Conservation (phyloP, 768 basidiomycete species). For the Lactarius tabidus region DNA sequence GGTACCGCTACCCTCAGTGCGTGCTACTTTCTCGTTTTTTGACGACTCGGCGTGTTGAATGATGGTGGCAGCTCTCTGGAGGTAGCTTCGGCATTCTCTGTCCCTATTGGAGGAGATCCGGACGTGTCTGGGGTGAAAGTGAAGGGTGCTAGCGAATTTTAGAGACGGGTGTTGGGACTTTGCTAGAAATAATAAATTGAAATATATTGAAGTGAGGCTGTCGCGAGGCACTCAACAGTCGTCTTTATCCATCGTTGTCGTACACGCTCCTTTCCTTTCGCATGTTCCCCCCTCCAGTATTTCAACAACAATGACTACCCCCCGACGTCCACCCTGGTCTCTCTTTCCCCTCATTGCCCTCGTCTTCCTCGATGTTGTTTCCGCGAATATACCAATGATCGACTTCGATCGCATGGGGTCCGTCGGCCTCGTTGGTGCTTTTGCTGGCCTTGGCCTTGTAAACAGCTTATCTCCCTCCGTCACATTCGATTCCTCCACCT, state of each 20-base stretch:
- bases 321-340: conserved; percentile 25
- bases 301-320: conserved; percentile 11
- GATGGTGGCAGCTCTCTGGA: conserved; percentile 11
- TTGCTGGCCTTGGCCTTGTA: conserved; percentile 81
- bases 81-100: conserved; percentile 18
- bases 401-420: conserved; percentile 85
- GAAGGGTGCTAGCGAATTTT: conserved; percentile 19
- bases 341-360: conserved; percentile 28
- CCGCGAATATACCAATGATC: conserved; percentile 38
- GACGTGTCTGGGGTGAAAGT: conserved; percentile 23
- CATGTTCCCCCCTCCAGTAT: conserved; percentile 11
- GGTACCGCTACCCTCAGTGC: conserved; percentile 74
- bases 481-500: conserved; percentile 64
- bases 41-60: neutral
- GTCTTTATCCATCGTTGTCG: neutral
- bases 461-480: conserved; percentile 46
- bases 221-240: conserved; percentile 20
- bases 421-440: conserved; percentile 84
- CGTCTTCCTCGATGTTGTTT: conserved; percentile 31
- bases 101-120: conserved; percentile 24
- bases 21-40: neutral
- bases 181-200: neutral
- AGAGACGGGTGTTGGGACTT: neutral
- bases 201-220: conserved; percentile 16
- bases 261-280: neutral